phyloP scores from a whole-genome alignment of 768 basidiomycete genomes.

The Xerocomellus dryophilus region DNA sequence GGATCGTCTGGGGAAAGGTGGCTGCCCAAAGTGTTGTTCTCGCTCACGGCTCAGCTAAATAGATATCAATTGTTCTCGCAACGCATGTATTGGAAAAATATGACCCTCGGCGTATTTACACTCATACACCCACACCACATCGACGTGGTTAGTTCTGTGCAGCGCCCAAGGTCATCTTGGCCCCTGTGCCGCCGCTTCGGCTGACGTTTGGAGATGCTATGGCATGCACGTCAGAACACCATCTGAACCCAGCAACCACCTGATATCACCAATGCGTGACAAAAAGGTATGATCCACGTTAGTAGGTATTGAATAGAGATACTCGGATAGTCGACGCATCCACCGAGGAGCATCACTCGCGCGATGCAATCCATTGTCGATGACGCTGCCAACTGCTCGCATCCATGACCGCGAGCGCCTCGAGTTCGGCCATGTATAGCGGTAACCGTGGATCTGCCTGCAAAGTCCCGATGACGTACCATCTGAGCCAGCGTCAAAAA shows the following conservation, averaged over 20 bases:
- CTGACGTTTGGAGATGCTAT: no score
- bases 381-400: slow-evolving; percentile 42
- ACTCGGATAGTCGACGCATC: background rate
- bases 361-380: slow-evolving; percentile 36
- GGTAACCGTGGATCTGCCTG: slow-evolving; percentile 38
- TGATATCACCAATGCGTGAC: background rate
- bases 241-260: background rate
- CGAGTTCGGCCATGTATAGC: slow-evolving; percentile 35
- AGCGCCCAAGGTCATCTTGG: no score
- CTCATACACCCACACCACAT: no score
- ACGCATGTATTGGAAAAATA: no score
- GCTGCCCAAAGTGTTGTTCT: no score
- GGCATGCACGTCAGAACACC: background rate
- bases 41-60: no score
- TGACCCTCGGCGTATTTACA: no score
- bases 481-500: slow-evolving; percentile 25
- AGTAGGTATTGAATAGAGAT: background rate
- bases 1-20: no score
- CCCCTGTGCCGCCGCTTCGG: no score
- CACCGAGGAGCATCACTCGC: slow-evolving; percentile 7
- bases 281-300: background rate
- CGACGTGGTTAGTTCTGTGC: no score
- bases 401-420: slow-evolving; percentile 39
- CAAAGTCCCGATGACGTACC: slow-evolving; percentile 43
- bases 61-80: no score